Percentiles rank a stretch among this genome's conserved stretches.
Evolutionary conservation across 2,329 filamentous ascomycete species (phyloP).

Genomic region (Sordariomycetes sp.): DNA sequence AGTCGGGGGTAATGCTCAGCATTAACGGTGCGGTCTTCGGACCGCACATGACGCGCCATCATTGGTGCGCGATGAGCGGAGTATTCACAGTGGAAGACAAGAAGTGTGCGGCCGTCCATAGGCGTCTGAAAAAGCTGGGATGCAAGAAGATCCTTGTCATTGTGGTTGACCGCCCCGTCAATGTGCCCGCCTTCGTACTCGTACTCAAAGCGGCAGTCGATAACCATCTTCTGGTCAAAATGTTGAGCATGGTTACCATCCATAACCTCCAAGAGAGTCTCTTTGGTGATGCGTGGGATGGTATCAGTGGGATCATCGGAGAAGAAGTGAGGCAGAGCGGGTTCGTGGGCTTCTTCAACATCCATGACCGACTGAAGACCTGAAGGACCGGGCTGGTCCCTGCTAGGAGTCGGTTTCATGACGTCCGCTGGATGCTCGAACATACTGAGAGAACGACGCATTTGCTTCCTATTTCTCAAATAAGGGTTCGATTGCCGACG

Average conservation of each 20-base stretch:
- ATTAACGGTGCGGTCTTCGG: conserved; percentile 79
- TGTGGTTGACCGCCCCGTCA: conserved; percentile 87
- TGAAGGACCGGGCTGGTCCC: conserved; percentile 35
- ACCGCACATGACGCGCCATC: conserved; percentile 90
- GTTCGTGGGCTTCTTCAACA: conserved; percentile 65
- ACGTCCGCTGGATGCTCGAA: conserved; percentile 88
- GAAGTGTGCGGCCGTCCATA: conserved; percentile 61
- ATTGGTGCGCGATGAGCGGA: conserved; percentile 92
- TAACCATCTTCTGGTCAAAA: conserved; percentile 75
- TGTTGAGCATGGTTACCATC: conserved; percentile 71
- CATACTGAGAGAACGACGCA: conserved; percentile 92
- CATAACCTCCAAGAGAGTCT: conserved; percentile 77
- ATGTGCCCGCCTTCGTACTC: conserved; percentile 97
- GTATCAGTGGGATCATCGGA: conserved; percentile 73
- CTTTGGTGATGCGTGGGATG: conserved; percentile 76
- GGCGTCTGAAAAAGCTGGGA: conserved; percentile 65
- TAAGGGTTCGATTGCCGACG: conserved; percentile 66
- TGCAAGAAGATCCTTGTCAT: conserved; percentile 85
- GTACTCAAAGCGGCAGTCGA: conserved; percentile 98
- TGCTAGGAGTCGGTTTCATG: conserved; percentile 64
- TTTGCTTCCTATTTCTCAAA: conserved; percentile 74
- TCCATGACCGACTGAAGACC: conserved; percentile 70
- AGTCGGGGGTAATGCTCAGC: conserved; percentile 78
- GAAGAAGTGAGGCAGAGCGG: conserved; percentile 75
- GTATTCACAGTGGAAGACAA: conserved; percentile 98